Percentiles rank a stretch among this genome's conserved stretches.
These are phyloP conservation scores for Aspergillus fumigatus DNA, from an alignment of 2,329 filamentous ascomycete species.

Conservation along the genomic window DNA sequence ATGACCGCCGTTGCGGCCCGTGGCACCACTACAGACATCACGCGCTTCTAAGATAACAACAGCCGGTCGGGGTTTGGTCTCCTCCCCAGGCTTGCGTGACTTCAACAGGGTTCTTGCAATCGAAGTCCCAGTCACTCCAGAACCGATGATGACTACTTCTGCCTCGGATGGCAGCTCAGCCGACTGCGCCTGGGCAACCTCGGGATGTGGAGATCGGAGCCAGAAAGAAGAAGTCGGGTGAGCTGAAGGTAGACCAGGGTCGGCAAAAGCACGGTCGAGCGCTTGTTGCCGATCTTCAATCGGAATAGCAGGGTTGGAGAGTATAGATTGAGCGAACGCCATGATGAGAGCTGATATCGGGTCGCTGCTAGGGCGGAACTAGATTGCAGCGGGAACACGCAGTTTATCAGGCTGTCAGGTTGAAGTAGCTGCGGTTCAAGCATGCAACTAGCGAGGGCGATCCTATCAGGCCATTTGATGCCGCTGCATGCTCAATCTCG, in stretches of 20 bases:
- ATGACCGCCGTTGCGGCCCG: conserved; percentile 32
- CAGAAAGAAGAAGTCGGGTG: conserved; percentile 34
- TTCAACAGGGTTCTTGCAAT: conserved; percentile 21
- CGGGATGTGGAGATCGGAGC: conserved; percentile 21
- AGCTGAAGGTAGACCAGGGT: conserved; percentile 22
- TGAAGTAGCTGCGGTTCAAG: neutral
- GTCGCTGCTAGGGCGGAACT: neutral
- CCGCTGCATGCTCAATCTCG: neutral
- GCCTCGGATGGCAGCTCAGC: conserved; percentile 18
- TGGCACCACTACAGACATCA: conserved; percentile 28
- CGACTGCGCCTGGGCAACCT: conserved; percentile 17
- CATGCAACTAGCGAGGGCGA: neutral
- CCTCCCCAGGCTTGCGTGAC: conserved; percentile 2
- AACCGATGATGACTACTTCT: conserved; percentile 29
- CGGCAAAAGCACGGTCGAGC: conserved; percentile 19
- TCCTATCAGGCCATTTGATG: neutral
- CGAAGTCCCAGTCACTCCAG: conserved; percentile 25
- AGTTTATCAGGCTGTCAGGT: neutral
- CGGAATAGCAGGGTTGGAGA: conserved; percentile 16
- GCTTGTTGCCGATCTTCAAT: conserved; percentile 18
- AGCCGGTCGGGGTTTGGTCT: neutral
- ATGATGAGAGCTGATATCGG: conserved; percentile 10
- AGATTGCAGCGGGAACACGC: neutral
- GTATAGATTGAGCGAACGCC: conserved; percentile 18
- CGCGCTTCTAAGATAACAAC: conserved; percentile 30